Evolutionary conservation across 768 basidiomycete genomes (phyloP).

Genomic region (Agaricus bisporus): DNA sequence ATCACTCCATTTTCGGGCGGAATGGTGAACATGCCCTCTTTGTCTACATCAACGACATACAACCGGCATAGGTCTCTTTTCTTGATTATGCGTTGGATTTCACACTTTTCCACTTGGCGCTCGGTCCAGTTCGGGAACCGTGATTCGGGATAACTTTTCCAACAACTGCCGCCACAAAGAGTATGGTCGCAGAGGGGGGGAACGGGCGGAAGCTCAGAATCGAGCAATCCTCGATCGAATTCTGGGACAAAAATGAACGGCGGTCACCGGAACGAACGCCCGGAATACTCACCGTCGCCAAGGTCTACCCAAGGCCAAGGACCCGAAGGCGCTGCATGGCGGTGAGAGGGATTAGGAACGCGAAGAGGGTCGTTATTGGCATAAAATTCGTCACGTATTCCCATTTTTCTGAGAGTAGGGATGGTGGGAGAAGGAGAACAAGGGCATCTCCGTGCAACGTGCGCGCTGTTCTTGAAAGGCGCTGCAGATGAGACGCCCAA

Average conservation of each 20-base stretch:
- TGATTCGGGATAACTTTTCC: conserved; percentile 32
- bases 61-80: conserved; percentile 11
- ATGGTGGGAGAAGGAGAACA: neutral
- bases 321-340: conserved; percentile 41
- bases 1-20: conserved; percentile 15
- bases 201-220: conserved; percentile 21
- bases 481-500: neutral
- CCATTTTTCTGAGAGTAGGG: neutral
- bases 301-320: conserved; percentile 30
- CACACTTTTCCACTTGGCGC: conserved; percentile 30
- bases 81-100: conserved; percentile 20
- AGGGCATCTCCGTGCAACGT: neutral
- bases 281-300: neutral
- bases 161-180: conserved; percentile 21
- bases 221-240: conserved; percentile 20
- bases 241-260: neutral
- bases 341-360: conserved; percentile 32
- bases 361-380: conserved; percentile 10
- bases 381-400: neutral
- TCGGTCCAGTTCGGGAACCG: conserved; percentile 50
- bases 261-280: neutral
- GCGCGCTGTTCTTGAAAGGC: neutral
- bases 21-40: conserved; percentile 29
- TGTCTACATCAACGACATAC: conserved; percentile 36
- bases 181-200: conserved; percentile 24